Percentiles rank a stretch among this genome's conserved stretches.
Evolutionary conservation across 768 basidiomycete species (phyloP).

Genomic region (Chalciporus chontae): DNA sequence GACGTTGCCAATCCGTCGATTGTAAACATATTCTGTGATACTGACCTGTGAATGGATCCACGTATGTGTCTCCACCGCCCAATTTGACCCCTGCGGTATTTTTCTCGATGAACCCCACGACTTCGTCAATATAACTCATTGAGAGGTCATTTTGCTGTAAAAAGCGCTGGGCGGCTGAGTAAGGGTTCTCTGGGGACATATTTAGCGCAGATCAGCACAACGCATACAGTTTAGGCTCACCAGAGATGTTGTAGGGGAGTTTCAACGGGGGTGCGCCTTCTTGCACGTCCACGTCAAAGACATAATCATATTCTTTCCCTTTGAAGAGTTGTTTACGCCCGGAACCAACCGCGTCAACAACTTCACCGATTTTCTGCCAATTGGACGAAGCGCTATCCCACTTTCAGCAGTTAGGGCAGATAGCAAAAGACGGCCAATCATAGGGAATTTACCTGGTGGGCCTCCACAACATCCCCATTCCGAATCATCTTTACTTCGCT

Average conservation of each 20-base stretch:
- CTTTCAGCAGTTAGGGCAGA: constrained; percentile 38
- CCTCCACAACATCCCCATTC: constrained; percentile 78
- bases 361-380: constrained; percentile 96
- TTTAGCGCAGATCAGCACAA: constrained; percentile 1
- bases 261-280: constrained; percentile 92
- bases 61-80: constrained; percentile 56
- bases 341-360: constrained; percentile 90
- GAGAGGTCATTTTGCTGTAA: constrained; percentile 82
- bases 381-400: constrained; percentile 68
- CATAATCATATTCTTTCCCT: constrained; percentile 96
- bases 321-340: constrained; percentile 88
- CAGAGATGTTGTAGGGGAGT: constrained; percentile 87
- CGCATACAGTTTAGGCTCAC: constrained; percentile 37
- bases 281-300: constrained; percentile 97
- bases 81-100: constrained; percentile 79
- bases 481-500: constrained; percentile 93
- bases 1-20: too few relatives aligned
- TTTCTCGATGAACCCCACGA: constrained; percentile 91
- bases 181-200: constrained; percentile 77
- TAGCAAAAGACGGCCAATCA: background rate
- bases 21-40: background rate
- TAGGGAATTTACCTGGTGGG: constrained; percentile 68
- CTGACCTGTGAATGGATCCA: constrained; percentile 89
- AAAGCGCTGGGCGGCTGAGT: constrained; percentile 85
- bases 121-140: constrained; percentile 77